Base-by-base conservation (phyloP, 2,329 filamentous ascomycete species). In the Colletotrichum musicola region DNA sequence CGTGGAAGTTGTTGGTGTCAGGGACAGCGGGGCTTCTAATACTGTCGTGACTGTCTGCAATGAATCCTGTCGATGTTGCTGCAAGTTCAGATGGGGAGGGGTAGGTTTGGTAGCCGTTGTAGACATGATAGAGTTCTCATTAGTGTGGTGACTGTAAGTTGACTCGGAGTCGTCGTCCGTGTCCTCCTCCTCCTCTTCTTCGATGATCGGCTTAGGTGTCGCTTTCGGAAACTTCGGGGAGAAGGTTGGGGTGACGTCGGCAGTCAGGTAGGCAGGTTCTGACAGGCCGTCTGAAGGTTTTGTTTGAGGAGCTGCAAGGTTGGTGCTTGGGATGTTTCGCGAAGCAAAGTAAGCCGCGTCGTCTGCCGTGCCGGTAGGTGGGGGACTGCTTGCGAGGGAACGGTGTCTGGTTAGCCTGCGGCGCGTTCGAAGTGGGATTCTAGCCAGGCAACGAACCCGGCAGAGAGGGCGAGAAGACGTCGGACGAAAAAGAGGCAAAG, bases 11-110 rank as follows among this genome's bases (percentile, higher is more conserved):
- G 30, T 63, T 12, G 66, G 62, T 40, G 66, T 53, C 7, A 46
- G 25, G n/a, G 66, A 46, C 35, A 51, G 55, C 10, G 62, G 44
- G 18, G 40, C 55, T 44, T 66, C 66, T 54, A 72, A n/a, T 47
- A 64, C 58, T 54, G 75, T 64, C 18, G 73, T 75, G 68, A 74
- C 71, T 59, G 74, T 73, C 55, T 62, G 75, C 68, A 71, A 69
- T 73, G 67, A 72, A 10, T 27, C 61, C 35, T 69, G 60, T 65
- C 71, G 71, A 53, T 73, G 72, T 67, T 79, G 78, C 71, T 82
- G 81, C 69, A 89, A 81, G 71, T 81, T 84, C 49, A 89, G 82
- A 72, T 88, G 85, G 68, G 84, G 86, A 74, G 85, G 86, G 68
- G 82, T 80, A 57, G 81, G 77, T 76, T 86, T 88, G 51, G 84